Evolutionary conservation across 1,284 basidiomycete genomes (phyloP).

Genomic region (Naganishia liquefaciens): DNA sequence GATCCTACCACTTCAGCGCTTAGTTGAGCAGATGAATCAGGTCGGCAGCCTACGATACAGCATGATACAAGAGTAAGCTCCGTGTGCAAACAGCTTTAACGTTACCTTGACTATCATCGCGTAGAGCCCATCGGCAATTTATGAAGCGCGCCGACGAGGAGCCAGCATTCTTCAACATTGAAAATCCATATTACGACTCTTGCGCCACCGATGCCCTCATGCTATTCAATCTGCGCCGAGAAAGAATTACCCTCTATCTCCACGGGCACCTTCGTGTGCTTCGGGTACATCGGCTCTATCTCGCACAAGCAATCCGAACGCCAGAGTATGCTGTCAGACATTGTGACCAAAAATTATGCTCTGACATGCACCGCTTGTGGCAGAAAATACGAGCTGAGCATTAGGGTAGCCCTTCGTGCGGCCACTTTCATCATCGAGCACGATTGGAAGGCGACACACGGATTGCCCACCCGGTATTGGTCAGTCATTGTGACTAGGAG

Average conservation of each 20-base stretch:
- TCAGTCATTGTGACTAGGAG: neutral
- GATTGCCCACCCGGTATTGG: constrained; percentile 15
- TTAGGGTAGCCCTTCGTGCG: constrained; percentile 2
- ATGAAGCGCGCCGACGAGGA: constrained; percentile 14
- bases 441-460: constrained; percentile 13
- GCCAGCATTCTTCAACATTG: constrained; percentile 16
- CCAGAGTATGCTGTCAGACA: constrained; percentile 3
- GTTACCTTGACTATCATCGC: neutral
- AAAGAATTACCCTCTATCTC: constrained; percentile 15
- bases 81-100: neutral
- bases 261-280: constrained; percentile 8
- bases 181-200: constrained; percentile 11
- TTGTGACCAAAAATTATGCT: neutral
- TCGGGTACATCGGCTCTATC: constrained; percentile 10
- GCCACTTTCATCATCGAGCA: constrained; percentile 16
- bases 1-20: constrained; percentile 5
- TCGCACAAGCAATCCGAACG: constrained; percentile 5
- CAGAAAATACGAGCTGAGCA: constrained; percentile 16
- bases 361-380: neutral
- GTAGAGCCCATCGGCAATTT: constrained; percentile 5
- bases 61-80: constrained; percentile 7
- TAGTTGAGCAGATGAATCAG: constrained; percentile 17
- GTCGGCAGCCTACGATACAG: constrained; percentile 5
- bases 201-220: constrained; percentile 15
- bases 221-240: constrained; percentile 15